Evolutionary conservation across 2,329 filamentous ascomycete species (phyloP), one percentile per base, ranked within the genome.

Genomic region (Didymella glomerata): DNA sequence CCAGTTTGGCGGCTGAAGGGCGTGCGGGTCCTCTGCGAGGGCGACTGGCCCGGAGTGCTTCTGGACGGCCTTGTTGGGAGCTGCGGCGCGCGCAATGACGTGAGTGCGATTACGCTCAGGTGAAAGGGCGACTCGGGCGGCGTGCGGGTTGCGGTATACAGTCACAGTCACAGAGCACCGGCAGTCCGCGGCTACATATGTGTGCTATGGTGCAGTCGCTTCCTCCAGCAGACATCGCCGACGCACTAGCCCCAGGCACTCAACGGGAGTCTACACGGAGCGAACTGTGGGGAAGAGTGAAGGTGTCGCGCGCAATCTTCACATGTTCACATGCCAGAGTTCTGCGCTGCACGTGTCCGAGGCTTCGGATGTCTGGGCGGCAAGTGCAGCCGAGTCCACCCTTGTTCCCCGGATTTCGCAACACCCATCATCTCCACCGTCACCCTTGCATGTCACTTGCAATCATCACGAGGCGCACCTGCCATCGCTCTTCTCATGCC

Each of bases 1-100:
- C 74, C 74, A 76, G 69, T 56, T 66, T 71, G 69, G 62, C 65
- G 62, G 60, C 51, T 27, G 11, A 20, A 38, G 14, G 7, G 7
- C 38, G 20, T 22, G 18, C 14, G 10, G 38, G 50, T 32, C 4
- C 16, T 14, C 2, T 30, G 25, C 25, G 30, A 11, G 18, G 32
- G 32, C 32, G 32, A 36, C 34, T 42, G 44, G 56, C 49, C 49
- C 27, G 36, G 38, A 20, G 14, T 18, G 22, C 24, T 30, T 22
- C 34, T 41, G 32, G 32, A 18, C 32, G 32, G 14, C 30, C 10
- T 36, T 36, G 32, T 36, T 36, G 32, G 16, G 32, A 36, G 16
- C 32, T 36, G 32, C 32, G 32, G 16, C 32, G 13, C 32, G 13
- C 27, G 57, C 44, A 40, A 22, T 40, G 38, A 36, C 32, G 38